Percentiles rank a stretch among this genome's conserved stretches.
Evolutionary conservation across 148 eudicot genomes (phyloP).

Genomic region (Rhododendron vialii): DNA sequence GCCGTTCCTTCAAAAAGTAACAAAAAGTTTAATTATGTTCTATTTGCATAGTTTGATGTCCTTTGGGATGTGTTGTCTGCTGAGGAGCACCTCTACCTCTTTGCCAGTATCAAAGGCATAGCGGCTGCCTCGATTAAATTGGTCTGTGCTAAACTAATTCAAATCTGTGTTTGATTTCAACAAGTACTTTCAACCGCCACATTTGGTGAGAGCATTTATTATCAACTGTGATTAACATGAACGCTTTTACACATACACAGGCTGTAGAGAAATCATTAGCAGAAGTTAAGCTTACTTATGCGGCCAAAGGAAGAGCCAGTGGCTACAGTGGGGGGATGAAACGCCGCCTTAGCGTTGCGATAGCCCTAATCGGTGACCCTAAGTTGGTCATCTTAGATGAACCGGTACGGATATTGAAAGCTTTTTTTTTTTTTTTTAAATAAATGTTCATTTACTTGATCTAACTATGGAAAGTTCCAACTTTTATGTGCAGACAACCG

Average conservation of each 20-base stretch:
- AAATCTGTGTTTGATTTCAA: background rate
- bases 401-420: conserved; percentile 44
- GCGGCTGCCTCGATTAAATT: conserved; percentile 43
- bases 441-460: background rate
- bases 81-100: conserved; percentile 72
- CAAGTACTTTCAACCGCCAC: background rate
- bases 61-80: conserved; percentile 85
- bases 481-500: too few species aligned
- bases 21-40: background rate
- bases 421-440: background rate
- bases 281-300: conserved; percentile 56
- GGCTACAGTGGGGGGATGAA: conserved; percentile 93
- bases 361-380: conserved; percentile 86
- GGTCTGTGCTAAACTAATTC: conserved; percentile 27
- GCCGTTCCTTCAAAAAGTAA: background rate
- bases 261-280: conserved; percentile 51
- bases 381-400: conserved; percentile 80
- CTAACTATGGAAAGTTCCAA: background rate
- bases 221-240: background rate
- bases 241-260: conserved; percentile 24
- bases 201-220: background rate
- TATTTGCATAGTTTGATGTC: conserved; percentile 58
- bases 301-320: conserved; percentile 61
- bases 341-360: conserved; percentile 89
- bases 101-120: conserved; percentile 81